phyloP scores from a whole-genome alignment of 768 basidiomycete species.

The Paxillus involutus region DNA sequence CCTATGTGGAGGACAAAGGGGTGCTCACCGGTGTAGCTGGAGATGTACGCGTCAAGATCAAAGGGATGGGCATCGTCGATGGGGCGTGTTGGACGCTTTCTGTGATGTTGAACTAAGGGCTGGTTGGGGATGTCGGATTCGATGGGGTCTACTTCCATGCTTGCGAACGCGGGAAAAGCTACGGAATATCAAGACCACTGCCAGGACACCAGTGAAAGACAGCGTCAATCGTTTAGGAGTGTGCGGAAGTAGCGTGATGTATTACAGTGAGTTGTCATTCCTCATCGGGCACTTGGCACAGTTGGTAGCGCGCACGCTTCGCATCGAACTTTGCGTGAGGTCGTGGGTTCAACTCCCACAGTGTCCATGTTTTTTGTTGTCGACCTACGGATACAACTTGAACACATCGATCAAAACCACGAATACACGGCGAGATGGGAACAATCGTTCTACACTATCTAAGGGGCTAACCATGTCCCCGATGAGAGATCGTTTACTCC shows the following conservation, averaged over 20 bases:
- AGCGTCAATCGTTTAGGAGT: not conserved
- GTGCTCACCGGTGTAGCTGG: conserved; percentile 67
- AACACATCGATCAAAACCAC: too few relatives aligned
- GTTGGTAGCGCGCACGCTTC: conserved; percentile 35
- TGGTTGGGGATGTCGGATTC: conserved; percentile 24
- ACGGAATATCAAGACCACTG: not conserved
- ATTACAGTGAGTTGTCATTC: too few relatives aligned
- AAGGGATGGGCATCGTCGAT: conserved; percentile 85
- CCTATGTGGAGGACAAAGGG: not conserved
- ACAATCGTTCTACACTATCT: too few relatives aligned
- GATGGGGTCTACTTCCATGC: conserved; percentile 31
- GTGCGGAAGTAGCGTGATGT: not conserved
- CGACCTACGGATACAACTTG: too few relatives aligned
- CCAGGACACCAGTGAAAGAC: not conserved
- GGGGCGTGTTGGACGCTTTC: conserved; percentile 35
- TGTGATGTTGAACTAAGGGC: conserved; percentile 4
- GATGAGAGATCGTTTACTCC: too few relatives aligned
- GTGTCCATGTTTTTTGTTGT: conserved; percentile 23
- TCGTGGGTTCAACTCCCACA: conserved; percentile 35
- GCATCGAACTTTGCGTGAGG: conserved; percentile 29
- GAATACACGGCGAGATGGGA: too few relatives aligned
- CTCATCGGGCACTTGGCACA: conserved; percentile 30
- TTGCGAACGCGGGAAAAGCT: not conserved
- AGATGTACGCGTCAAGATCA: conserved; percentile 79
- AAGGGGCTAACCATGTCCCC: too few relatives aligned